Percentiles rank a stretch among this genome's conserved stretches.
These are phyloP conservation scores for Magnusiomyces tetraspermus DNA, from an alignment of 1,139 yeast genomes.

Conservation along the genomic window DNA sequence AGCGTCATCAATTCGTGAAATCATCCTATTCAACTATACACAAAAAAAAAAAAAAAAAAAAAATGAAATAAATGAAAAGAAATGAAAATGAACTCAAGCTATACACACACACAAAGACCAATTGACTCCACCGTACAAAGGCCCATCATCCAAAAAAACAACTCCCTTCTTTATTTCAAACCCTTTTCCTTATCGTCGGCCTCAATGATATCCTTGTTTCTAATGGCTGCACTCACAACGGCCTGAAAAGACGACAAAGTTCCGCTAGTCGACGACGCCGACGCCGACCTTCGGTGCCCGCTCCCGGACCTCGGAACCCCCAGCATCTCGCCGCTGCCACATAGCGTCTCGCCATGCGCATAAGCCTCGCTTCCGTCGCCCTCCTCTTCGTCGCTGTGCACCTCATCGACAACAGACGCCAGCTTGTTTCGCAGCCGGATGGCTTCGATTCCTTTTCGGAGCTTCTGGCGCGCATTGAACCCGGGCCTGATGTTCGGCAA, in stretches of 20 bases:
- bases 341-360: background rate
- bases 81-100: too few relatives aligned
- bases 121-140: too few relatives aligned
- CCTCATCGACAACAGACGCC: conserved; percentile 46
- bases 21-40: too few relatives aligned
- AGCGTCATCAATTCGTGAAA: too few relatives aligned
- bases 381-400: conserved; percentile 46
- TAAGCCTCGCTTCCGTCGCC: conserved; percentile 28
- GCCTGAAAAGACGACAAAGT: conserved; percentile 45
- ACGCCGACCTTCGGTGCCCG: conserved; percentile 1
- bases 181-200: conserved; percentile 13
- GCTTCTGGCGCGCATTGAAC: conserved; percentile 76
- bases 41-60: too few relatives aligned
- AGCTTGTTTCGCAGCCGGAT: conserved; percentile 69
- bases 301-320: too few relatives aligned
- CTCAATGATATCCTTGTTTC: conserved; percentile 44
- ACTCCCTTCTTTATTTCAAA: too few relatives aligned
- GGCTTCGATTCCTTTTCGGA: conserved; percentile 77
- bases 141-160: too few relatives aligned
- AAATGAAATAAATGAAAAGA: too few relatives aligned
- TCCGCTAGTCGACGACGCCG: conserved; percentile 2
- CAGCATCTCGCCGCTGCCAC: conserved; percentile 1
- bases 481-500: conserved; percentile 63
- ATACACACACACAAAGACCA: too few relatives aligned
- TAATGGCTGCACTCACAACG: conserved; percentile 61